Base-by-base conservation (phyloP, 345 rosid genomes). In the Gossypium sturtianum region DNA sequence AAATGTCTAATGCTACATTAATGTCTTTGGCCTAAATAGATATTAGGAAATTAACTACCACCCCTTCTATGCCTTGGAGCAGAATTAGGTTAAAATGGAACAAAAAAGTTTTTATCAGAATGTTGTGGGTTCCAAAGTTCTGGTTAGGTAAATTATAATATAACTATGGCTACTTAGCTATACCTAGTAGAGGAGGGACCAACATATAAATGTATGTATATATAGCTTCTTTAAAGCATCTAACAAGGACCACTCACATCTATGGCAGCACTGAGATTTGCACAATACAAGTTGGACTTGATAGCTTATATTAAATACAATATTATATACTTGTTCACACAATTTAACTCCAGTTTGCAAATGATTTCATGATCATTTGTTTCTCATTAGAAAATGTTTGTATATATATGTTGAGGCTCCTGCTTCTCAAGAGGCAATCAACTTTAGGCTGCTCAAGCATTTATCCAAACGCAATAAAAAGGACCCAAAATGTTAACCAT, bases 121-220 rank as follows among this genome's bases (percentile, higher is more conserved):
- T 38, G 62, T 12, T 11, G 64, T 66, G 82, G 73, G 47, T 80
- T 79, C 62, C 74, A 80, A 77, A 57, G 13, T 53, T 66, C 77
- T 69, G 10, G 75, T 72, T 54, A 38, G 63, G 20, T 66, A 74
- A 79, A 74, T 72, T 76, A 72, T 76, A 22, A 74, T 56, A 73
- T 70, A 68, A 27, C 43, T 25, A 23, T 59, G 10, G 17, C 54
- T 66, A 12, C 38, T 66, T 66, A 47, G 58, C 76, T 54, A 19
- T 59, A 41, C 63, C 48, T 70, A 53, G 59, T 76, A 83, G 86
- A 80, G 80, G 87, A 86, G 87, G 92, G 92, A 86, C 92, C 92
- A 85, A 84, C 9, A 13, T 53, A 17, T n/a, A 45, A 8, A 11
- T 45, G 16, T 49, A n/a, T 34, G 41, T 34, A 5, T 34, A 34